phyloP scores from a whole-genome alignment of 2,329 filamentous ascomycete genomes.

The Pyrenophora seminiperda region DNA sequence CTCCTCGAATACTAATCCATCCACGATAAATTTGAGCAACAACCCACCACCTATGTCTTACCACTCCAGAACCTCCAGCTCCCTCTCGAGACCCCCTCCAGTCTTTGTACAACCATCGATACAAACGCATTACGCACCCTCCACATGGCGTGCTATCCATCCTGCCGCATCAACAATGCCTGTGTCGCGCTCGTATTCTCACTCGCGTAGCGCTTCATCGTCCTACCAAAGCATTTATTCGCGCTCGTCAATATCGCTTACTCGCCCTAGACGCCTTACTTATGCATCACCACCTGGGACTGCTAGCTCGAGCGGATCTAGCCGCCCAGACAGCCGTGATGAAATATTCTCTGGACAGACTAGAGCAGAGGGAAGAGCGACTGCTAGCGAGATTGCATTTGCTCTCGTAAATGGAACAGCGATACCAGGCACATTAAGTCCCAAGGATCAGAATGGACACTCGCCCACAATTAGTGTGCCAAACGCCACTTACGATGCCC shows the following conservation, averaged over 20 bases:
- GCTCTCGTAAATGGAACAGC: slow-evolving; percentile 29
- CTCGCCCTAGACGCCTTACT: slow-evolving; percentile 39
- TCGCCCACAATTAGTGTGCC: slow-evolving; percentile 25
- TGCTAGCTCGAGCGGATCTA: slow-evolving; percentile 34
- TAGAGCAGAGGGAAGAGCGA: slow-evolving; percentile 12
- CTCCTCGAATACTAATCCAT: too few relatives aligned
- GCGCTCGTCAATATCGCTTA: slow-evolving; percentile 37
- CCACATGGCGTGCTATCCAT: slow-evolving; percentile 41
- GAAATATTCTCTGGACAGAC: slow-evolving; percentile 9
- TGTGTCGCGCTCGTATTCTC: slow-evolving; percentile 28
- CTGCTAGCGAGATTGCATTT: slow-evolving; percentile 28
- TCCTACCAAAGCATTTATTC: slow-evolving; percentile 30
- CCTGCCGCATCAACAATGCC: slow-evolving; percentile 28
- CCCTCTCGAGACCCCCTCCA: slow-evolving; percentile 24
- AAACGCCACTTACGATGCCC: slow-evolving; percentile 12
- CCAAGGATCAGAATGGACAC: slow-evolving; percentile 6
- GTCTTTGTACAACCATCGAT: slow-evolving; percentile 33
- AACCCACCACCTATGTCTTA: slow-evolving; percentile 21
- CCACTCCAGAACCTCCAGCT: slow-evolving; percentile 17
- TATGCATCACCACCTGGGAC: slow-evolving; percentile 23
- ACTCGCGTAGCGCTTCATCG: slow-evolving; percentile 24
- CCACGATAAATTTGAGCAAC: slow-evolving; percentile 28
- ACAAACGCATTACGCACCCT: slow-evolving; percentile 38
- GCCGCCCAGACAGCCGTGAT: slow-evolving; percentile 17
- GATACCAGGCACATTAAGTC: slow-evolving; percentile 21